Base-by-base conservation (phyloP, 768 basidiomycete genomes). In the Rhodotorula kratochvilovae region DNA sequence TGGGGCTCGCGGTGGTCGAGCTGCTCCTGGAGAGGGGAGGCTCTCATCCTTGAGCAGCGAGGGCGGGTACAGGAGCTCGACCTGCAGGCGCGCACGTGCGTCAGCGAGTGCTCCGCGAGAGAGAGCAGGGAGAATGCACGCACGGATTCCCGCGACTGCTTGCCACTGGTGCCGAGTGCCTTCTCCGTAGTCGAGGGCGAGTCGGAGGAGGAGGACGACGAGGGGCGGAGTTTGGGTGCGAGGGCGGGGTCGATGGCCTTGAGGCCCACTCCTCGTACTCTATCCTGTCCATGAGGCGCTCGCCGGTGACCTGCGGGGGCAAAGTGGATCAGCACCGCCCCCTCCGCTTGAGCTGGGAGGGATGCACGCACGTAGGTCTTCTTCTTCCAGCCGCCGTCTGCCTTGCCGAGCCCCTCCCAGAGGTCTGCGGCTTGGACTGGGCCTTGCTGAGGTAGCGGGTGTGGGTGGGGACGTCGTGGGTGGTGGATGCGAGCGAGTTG, bases 211-310 rank as follows among this genome's bases (percentile, higher is more conserved):
- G 59, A 29, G 16, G 48, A 39, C 13, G 45, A 33, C 15, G 43
- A 33, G 4, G 60, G 33, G 51, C 23, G 35, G 16, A 59, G 42
- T 17, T 45, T 76, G 6, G 80, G 78, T 0, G 79, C 78, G 27
- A 75, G 55, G 31, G 72, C 76, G 31, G 79, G 79, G 51, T 79
- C 76, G 36, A 81, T 72, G 12, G 66, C 69, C 66, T 81, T 81
- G 61, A 81, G 68, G 76, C 77, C 81, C 81, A 82, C 62, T 82
- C 81, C 57, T 81, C 80, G 65, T 75, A 81, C 54, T 81, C 81
- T 27, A 81, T 80, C 73, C 73, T 73, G 75, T 81, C 80, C 81
- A 81, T 81, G 71, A 80, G 74, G 17, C 77, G 66, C 70, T 81
- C 80, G 8, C 81, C 81, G 27, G 71, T 78, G 45, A 61, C 66